Percentiles rank a stretch among this genome's conserved stretches.
phyloP scores from a whole-genome alignment of 331 rosid genomes.

The Stylosanthes scabra region DNA sequence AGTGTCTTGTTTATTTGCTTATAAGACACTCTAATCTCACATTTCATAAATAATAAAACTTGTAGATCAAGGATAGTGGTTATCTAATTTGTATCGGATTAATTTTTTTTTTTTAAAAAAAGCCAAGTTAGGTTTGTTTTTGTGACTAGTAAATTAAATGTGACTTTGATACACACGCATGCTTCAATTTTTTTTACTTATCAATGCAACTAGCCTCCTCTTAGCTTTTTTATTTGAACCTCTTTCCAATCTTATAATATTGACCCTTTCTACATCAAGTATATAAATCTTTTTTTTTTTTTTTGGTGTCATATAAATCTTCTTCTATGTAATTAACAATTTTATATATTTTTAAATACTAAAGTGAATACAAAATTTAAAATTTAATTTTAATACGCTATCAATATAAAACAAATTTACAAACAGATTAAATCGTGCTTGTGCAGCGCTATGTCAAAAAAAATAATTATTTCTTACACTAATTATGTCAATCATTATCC shows the following conservation, averaged over 20 bases:
- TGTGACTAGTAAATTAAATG: slow-evolving; percentile 21
- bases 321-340: slow-evolving; percentile 13
- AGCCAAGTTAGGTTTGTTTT: slow-evolving; percentile 56
- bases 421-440: no score
- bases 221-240: background rate
- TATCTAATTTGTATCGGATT: slow-evolving; percentile 46
- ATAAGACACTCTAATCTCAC: slow-evolving; percentile 61
- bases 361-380: background rate
- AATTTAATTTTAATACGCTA: no score
- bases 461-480: no score
- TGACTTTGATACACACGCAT: slow-evolving; percentile 23
- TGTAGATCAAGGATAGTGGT: slow-evolving; percentile 54
- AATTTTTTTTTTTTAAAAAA: background rate
- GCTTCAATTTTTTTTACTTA: slow-evolving; percentile 25
- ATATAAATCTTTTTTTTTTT: background rate
- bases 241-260: slow-evolving; percentile 1
- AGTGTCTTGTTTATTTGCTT: slow-evolving; percentile 57
- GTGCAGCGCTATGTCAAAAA: no score
- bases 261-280: slow-evolving; percentile 7
- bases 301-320: background rate
- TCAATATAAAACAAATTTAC: no score
- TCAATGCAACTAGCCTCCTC: slow-evolving; percentile 35
- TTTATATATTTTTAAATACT: slow-evolving; percentile 21
- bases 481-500: no score
- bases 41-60: slow-evolving; percentile 35